Evolutionary conservation across 2,329 filamentous ascomycete genomes (phyloP), one percentile per base, ranked within the genome.

Genomic region (Lachnellula willkommii): DNA sequence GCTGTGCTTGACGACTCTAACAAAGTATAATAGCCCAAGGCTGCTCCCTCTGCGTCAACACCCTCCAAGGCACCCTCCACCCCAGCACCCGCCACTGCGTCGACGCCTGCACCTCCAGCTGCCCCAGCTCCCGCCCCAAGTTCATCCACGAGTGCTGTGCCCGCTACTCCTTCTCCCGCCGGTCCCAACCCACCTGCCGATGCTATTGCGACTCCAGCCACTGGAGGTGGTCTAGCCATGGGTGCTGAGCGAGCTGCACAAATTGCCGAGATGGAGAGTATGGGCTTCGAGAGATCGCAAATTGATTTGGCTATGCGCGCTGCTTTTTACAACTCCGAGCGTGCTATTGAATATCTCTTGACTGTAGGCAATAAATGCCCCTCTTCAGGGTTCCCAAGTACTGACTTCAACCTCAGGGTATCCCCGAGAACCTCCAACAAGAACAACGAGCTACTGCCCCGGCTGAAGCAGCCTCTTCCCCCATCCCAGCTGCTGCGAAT

Each of bases 301-400:
- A 96, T 96, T 64, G 91, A 96, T 66, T 84, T 88, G 48, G 94
- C 94, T 51, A 94, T 99, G 87, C 89, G 93, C 68, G 94, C 94
- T 61, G 94, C 94, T 14, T 99, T 90, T 74, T 95, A 88, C 80
- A 99, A 99, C 76, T 91, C 93, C 14, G 93, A 97, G 72, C 90
- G 94, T 66, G 94, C 94, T 53, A 93, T 99, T 55, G 94, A 99
- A 73, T 99, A 99, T 69, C 83, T 99, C 12, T 72, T 99, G 69
- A 96, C 76, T 65, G 90, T 94, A 72, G 74, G 87, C 76, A 52
- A 24, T 6, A 36, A 42, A 53, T n/a, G 3, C 32, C 8, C 4
- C 15, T 37, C 20, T 26, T 47, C 26, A 15, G 9, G 35, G 45
- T 9, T 32, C n/a, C 9, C 11, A 14, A 36, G 35, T 35, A 50